These are phyloP conservation scores for Pulveroboletus ravenelii DNA, from an alignment of 768 basidiomycete genomes.

Conservation along the genomic window DNA sequence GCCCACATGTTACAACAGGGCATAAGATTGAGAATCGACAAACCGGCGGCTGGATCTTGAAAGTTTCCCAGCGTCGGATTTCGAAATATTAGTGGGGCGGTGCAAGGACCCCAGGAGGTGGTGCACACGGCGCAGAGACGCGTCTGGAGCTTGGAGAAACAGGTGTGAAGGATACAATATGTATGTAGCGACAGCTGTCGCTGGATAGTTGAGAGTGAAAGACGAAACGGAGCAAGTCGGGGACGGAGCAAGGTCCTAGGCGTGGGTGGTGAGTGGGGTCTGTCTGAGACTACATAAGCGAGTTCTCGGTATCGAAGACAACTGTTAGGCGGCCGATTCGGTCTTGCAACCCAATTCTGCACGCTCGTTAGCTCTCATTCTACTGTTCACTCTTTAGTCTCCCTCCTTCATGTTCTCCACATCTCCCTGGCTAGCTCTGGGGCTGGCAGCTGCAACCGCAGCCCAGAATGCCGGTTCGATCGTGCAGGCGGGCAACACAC, in stretches of 20 bases:
- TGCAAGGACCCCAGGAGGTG: background rate
- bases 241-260: too few relatives aligned
- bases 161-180: too few relatives aligned
- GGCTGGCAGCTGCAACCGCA: slow-evolving; percentile 35
- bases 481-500: slow-evolving; percentile 30
- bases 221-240: background rate
- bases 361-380: slow-evolving; percentile 9
- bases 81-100: too few relatives aligned
- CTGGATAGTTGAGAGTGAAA: too few relatives aligned
- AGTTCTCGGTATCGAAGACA: background rate
- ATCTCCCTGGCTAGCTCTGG: slow-evolving; percentile 41
- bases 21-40: too few relatives aligned
- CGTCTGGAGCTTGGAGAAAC: too few relatives aligned
- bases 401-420: slow-evolving; percentile 25
- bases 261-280: background rate
- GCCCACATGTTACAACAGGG: too few relatives aligned
- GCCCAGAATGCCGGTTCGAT: slow-evolving; percentile 26
- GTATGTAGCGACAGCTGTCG: too few relatives aligned
- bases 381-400: slow-evolving; percentile 9
- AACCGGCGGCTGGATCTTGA: too few relatives aligned
- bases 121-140: background rate
- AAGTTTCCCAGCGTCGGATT: too few relatives aligned
- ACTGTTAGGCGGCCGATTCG: background rate
- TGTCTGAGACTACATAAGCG: slow-evolving; percentile 1
- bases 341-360: background rate